Evolutionary conservation across 2,329 filamentous ascomycete genomes (phyloP).

Genomic region (Fusarium sp.): DNA sequence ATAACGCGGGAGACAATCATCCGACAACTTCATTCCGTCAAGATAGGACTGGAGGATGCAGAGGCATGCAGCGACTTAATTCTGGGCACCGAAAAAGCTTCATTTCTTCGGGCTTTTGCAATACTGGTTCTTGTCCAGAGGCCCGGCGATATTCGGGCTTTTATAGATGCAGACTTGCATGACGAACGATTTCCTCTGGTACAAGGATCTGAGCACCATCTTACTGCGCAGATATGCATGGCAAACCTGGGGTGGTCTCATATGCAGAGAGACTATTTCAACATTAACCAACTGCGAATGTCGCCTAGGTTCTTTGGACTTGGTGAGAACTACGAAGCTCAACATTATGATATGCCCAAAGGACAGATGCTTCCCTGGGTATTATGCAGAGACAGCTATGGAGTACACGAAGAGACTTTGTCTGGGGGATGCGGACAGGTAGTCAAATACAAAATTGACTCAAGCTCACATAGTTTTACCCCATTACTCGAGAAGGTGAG

Average conservation of each 20-base stretch:
- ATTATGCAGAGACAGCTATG: neutral
- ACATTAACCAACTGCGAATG: neutral
- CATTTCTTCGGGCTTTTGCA: neutral
- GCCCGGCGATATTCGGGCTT: neutral
- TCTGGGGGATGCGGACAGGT: neutral
- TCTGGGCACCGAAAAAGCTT: rapidly evolving
- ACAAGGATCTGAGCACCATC: neutral
- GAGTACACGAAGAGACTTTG: neutral
- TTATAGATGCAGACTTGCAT: neutral
- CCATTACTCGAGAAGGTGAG: neutral
- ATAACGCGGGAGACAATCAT: neutral
- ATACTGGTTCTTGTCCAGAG: neutral
- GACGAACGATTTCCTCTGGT: neutral
- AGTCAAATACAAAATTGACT: neutral
- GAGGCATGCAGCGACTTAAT: rapidly evolving
- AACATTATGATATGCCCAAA: neutral
- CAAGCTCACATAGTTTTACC: neutral
- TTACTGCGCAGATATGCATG: neutral
- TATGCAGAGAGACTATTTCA: neutral
- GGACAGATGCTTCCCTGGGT: neutral
- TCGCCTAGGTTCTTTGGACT: neutral
- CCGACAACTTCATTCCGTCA: neutral
- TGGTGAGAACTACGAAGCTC: neutral
- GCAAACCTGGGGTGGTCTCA: neutral
- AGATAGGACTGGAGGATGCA: neutral